These are phyloP conservation scores for Phascolomyces articulosus DNA, from an alignment of 371 early-diverging fungal genomes.

Conservation along the genomic window DNA sequence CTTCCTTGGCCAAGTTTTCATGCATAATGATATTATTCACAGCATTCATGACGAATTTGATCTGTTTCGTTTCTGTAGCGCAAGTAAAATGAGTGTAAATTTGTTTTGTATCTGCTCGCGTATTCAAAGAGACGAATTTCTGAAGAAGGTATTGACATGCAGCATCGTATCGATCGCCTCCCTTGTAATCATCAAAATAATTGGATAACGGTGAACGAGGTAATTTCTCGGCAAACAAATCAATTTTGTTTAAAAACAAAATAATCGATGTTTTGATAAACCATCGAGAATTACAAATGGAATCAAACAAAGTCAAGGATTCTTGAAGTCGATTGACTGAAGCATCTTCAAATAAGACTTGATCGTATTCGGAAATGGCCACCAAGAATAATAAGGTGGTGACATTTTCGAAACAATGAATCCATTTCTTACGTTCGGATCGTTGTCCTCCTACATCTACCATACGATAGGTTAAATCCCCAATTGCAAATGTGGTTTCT, in stretches of 20 bases:
- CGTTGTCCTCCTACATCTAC: constrained; percentile 95
- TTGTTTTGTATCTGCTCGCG: constrained; percentile 43
- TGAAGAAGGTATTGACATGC: constrained; percentile 51
- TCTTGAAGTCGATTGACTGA: constrained; percentile 27
- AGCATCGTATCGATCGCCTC: constrained; percentile 64
- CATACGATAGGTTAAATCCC: constrained; percentile 85
- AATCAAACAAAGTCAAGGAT: constrained; percentile 29
- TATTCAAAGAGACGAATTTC: constrained; percentile 45
- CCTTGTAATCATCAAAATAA: constrained; percentile 28
- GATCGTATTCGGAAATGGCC: constrained; percentile 32
- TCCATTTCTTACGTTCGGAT: constrained; percentile 90
- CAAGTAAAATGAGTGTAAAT: constrained; percentile 89
- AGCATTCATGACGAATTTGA: constrained; percentile 94
- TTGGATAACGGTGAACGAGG: constrained; percentile 23
- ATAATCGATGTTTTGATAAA: constrained; percentile 27
- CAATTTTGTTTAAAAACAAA: constrained; percentile 33
- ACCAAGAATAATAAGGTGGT: constrained; percentile 92
- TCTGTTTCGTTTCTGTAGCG: constrained; percentile 97
- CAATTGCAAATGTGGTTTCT: constrained; percentile 83
- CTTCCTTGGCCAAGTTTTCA: constrained; percentile 82
- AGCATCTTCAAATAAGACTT: constrained; percentile 24
- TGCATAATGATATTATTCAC: constrained; percentile 96
- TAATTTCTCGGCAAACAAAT: constrained; percentile 27
- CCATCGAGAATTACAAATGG: constrained; percentile 31
- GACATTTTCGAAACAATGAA: constrained; percentile 91